phyloP scores from a whole-genome alignment of 2,329 filamentous ascomycete genomes.

The Colletotrichum sp. region DNA sequence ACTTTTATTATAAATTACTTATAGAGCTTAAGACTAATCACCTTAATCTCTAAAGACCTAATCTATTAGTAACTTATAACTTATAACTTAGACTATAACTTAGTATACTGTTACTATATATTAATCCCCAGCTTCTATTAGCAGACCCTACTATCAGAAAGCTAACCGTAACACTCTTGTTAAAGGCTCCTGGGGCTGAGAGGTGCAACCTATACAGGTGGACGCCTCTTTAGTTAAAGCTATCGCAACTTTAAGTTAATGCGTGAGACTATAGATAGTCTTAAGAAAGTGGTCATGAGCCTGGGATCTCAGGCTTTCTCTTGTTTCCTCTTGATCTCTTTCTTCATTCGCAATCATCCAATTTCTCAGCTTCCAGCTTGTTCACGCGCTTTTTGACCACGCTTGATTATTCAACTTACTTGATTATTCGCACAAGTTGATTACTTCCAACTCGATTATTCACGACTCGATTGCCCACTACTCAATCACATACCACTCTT shows the following conservation, averaged over 20 bases:
- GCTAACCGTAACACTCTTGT: no score
- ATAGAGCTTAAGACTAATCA: no score
- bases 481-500: neutral
- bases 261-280: neutral
- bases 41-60: no score
- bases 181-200: neutral
- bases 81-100: no score
- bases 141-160: no score
- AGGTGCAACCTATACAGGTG: neutral
- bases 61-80: no score
- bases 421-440: neutral
- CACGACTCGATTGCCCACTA: neutral
- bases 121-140: no score
- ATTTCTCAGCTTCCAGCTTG: neutral
- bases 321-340: neutral
- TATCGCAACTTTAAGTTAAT: neutral
- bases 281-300: neutral
- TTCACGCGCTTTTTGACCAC: neutral
- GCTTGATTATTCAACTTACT: neutral
- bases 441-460: neutral
- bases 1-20: no score
- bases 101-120: no score
- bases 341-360: neutral
- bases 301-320: neutral
- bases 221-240: neutral